Base-by-base conservation (phyloP, 208 protist species). In the Acanthamoeba quina region DNA sequence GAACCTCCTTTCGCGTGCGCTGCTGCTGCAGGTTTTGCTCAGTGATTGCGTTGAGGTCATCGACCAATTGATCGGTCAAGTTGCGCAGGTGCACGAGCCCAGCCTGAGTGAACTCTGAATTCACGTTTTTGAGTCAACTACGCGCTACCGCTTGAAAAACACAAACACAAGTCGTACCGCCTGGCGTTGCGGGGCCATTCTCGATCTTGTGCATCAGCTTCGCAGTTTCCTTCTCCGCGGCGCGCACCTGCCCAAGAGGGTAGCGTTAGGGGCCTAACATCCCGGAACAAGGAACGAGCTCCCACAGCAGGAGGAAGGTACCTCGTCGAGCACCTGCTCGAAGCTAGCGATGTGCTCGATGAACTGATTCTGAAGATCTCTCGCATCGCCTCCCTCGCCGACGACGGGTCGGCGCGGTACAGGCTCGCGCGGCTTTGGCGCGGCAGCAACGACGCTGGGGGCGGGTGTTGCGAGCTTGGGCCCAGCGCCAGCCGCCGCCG, bases 331-430 rank as follows among this genome's bases (percentile, higher is more conserved):
- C 26, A 74, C 83, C 5, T 31, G 54, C 37, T 90, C 60, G 49
- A 90, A 90, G 58, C 54, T 66, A 37, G 74, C 58, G 37, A 90
- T 90, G 10, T 90, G 83, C 34, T 90, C 62, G 21, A 90, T 90
- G 29, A 90, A 90, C 37, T 90, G 83, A 21, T 74, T 66, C 31
- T 90, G 83, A 2, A 90, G 83, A 29, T 90, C 83, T 5, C 31
- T 4, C 1, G 62, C 54, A 17, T 72, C 62, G 17, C 83, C 83
- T 21, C 60, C 83, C 9, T 66, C 54, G 31, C 83, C 83, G 10
- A 74, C 41, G 15, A 74, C 41, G 15, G 83, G 60, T 17, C 62
- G 47, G 29, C 49, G 47, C 21, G 83, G 15, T 2, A 90, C 31
- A 21, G 83, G 76, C 11, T 83, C 76, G 26, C 76, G 76, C 24